A percentile compares a stretch with the other conserved stretches of the same genome.
phyloP scores from a whole-genome alignment of 345 rosid genomes.

The Rhodomyrtus tomentosa region DNA sequence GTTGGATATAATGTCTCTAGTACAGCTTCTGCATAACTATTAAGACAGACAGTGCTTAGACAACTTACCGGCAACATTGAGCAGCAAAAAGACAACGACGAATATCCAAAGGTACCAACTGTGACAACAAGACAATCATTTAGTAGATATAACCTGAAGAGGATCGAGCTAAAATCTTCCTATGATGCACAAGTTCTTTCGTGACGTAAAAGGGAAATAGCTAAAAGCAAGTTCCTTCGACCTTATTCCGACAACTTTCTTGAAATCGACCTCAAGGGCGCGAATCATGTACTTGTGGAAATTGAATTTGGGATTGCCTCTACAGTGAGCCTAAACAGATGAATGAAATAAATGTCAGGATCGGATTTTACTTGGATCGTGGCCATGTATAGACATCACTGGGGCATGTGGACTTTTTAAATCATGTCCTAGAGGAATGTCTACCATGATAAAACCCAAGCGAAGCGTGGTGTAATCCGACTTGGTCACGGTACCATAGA shows the following conservation, averaged over 20 bases:
- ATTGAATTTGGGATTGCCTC: constrained; percentile 57
- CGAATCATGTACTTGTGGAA: constrained; percentile 82
- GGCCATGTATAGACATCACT: fast-evolving
- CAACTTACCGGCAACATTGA: constrained; percentile 49
- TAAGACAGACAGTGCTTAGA: not conserved
- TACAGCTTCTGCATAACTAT: not conserved
- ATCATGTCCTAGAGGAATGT: not conserved
- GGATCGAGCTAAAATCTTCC: not conserved
- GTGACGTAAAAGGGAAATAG: not conserved
- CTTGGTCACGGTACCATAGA: constrained; percentile 58
- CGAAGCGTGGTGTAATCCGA: constrained; percentile 76
- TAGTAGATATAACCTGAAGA: not conserved
- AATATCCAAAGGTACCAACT: constrained; percentile 97
- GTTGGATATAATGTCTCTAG: not conserved
- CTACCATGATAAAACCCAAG: constrained; percentile 75
- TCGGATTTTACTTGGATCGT: fast-evolving
- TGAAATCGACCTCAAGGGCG: constrained; percentile 89
- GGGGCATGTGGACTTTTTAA: not conserved
- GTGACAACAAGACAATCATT: not conserved
- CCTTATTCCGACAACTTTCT: constrained; percentile 94
- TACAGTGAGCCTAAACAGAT: constrained; percentile 57
- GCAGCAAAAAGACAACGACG: constrained; percentile 62
- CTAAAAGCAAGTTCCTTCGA: not conserved
- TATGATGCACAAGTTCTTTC: not conserved
- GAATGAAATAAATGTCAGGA: not conserved